Percentiles rank a stretch among this genome's conserved stretches.
phyloP scores from a whole-genome alignment of 768 basidiomycete species.

The Auricularia auricula-judae region DNA sequence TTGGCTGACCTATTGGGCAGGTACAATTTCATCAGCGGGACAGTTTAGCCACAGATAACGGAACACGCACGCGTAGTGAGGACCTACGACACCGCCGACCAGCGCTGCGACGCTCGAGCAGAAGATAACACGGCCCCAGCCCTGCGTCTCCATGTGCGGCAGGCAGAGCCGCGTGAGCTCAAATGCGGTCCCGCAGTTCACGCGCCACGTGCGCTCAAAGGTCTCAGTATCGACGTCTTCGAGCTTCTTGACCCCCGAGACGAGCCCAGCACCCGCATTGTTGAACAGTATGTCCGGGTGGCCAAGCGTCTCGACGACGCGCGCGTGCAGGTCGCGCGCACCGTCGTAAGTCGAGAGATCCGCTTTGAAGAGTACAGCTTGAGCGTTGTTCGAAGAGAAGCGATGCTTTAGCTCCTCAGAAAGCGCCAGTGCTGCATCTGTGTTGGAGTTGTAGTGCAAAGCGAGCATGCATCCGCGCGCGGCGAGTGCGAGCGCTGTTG shows the following conservation, averaged over 20 bases:
- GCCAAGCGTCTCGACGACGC: slow-evolving; percentile 33
- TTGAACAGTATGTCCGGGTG: slow-evolving; percentile 42
- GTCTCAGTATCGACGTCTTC: slow-evolving; percentile 31
- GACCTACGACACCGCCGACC: slow-evolving; percentile 43
- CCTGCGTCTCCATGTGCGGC: slow-evolving; percentile 37
- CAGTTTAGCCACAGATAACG: neutral
- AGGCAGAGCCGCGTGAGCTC: slow-evolving; percentile 40
- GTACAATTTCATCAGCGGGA: neutral
- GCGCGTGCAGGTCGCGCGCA: slow-evolving; percentile 31
- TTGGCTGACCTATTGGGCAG: slow-evolving; percentile 28
- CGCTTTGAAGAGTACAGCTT: slow-evolving; percentile 35
- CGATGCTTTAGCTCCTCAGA: slow-evolving; percentile 22
- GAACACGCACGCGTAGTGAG: slow-evolving; percentile 32
- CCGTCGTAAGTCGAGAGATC: slow-evolving; percentile 35
- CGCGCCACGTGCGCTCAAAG: slow-evolving; percentile 36
- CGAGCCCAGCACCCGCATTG: slow-evolving; percentile 36
- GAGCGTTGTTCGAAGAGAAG: slow-evolving; percentile 16
- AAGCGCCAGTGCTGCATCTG: slow-evolving; percentile 27
- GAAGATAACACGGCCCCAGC: slow-evolving; percentile 40
- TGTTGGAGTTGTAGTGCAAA: slow-evolving; percentile 36
- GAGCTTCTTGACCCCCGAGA: slow-evolving; percentile 36
- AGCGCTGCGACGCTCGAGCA: slow-evolving; percentile 43
- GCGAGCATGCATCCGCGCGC: slow-evolving; percentile 36
- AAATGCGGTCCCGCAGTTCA: slow-evolving; percentile 35
- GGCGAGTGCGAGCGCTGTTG: slow-evolving; percentile 37